Evolutionary conservation across 192 early-diverging fungal species (phyloP).

Genomic region (Coemansia sp.): DNA sequence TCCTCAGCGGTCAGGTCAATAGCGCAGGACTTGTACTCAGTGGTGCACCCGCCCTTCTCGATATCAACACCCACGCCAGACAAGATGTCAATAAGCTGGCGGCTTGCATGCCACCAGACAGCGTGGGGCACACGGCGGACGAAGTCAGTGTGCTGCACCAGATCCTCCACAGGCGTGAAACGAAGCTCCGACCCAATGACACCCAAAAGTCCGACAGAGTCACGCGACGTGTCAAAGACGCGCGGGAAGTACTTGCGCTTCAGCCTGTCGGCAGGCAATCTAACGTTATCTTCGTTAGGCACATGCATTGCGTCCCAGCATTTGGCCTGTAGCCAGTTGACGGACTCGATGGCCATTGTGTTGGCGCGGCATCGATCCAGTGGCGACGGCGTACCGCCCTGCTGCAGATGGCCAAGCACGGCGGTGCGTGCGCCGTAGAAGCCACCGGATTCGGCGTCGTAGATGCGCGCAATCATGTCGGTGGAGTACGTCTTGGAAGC

Average conservation of each 20-base stretch:
- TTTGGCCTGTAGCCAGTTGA: slow-evolving; percentile 81
- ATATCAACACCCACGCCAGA: slow-evolving; percentile 58
- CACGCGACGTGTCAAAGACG: slow-evolving; percentile 61
- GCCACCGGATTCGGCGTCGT: slow-evolving; percentile 82
- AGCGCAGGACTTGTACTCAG: slow-evolving; percentile 50
- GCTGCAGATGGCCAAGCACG: slow-evolving; percentile 93
- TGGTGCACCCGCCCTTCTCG: slow-evolving; percentile 43
- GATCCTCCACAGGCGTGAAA: slow-evolving; percentile 70
- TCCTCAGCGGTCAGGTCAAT: slow-evolving; percentile 56
- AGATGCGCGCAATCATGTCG: slow-evolving; percentile 79
- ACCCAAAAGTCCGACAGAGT: slow-evolving; percentile 77
- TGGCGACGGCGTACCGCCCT: slow-evolving; percentile 91
- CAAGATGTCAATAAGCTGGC: slow-evolving; percentile 64
- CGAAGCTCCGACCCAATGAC: slow-evolving; percentile 73
- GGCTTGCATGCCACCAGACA: slow-evolving; percentile 69
- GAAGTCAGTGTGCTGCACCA: slow-evolving; percentile 76
- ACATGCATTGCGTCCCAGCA: slow-evolving; percentile 55
- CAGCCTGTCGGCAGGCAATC: slow-evolving; percentile 39
- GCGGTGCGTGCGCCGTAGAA: slow-evolving; percentile 90
- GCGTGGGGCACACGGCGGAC: slow-evolving; percentile 69
- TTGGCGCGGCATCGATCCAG: slow-evolving; percentile 94
- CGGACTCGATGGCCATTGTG: slow-evolving; percentile 74
- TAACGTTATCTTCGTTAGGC: slow-evolving; percentile 42
- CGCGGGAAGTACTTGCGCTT: slow-evolving; percentile 56
- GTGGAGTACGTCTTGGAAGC: slow-evolving; percentile 86